Evolutionary conservation across 495 filamentous ascomycete species (phyloP).

Genomic region (Penicillium paxilli): DNA sequence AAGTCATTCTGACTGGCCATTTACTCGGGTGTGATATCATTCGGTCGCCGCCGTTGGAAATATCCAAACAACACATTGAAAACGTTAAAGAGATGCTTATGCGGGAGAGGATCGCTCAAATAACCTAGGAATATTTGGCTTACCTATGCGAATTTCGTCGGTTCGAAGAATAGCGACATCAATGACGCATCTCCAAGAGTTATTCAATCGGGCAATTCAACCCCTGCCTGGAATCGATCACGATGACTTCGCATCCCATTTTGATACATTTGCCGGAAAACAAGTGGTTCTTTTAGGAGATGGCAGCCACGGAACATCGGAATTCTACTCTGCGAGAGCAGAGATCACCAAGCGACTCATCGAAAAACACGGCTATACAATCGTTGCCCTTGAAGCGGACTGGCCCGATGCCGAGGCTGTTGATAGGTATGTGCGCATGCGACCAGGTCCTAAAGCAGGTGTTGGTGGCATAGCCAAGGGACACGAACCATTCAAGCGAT

Average conservation of each 20-base stretch:
- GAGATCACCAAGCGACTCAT: slow-evolving; percentile 57
- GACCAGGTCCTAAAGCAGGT: slow-evolving; percentile 36
- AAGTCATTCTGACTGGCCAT: slow-evolving; percentile 34
- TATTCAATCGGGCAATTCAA: slow-evolving; percentile 37
- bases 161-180: slow-evolving; percentile 1
- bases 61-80: neutral
- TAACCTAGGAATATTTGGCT: neutral
- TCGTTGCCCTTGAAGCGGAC: slow-evolving; percentile 58
- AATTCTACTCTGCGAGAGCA: slow-evolving; percentile 57
- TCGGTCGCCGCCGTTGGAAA: neutral
- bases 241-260: slow-evolving; percentile 37
- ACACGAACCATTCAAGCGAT: slow-evolving; percentile 50
- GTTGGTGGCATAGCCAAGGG: slow-evolving; percentile 29
- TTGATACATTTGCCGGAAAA: slow-evolving; percentile 44
- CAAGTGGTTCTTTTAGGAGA: slow-evolving; percentile 57
- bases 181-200: slow-evolving; percentile 34
- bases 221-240: slow-evolving; percentile 41
- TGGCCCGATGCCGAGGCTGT: slow-evolving; percentile 60
- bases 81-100: neutral
- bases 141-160: slow-evolving; percentile 10
- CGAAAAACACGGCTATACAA: slow-evolving; percentile 52
- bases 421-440: slow-evolving; percentile 56
- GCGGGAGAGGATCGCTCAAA: too few relatives aligned
- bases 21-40: slow-evolving; percentile 31
- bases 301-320: slow-evolving; percentile 58